Conservation (phyloP, 2,329 filamentous ascomycete genomes). For the Fusarium burgessii region DNA sequence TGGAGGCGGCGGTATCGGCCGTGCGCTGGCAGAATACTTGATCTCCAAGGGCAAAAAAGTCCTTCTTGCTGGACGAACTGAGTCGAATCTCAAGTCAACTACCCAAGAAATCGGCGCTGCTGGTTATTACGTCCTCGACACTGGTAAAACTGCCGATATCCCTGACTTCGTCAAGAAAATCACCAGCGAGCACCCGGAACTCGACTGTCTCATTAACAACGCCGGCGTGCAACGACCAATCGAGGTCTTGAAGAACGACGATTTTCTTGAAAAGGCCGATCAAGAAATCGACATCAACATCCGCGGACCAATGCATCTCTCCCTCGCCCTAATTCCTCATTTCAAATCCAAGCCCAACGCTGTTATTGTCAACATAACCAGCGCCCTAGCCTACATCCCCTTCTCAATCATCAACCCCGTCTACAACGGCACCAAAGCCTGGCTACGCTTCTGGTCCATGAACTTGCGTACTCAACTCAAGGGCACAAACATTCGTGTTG, state of each 20-base stretch:
- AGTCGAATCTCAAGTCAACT: constrained; percentile 62
- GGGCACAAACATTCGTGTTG: constrained; percentile 57
- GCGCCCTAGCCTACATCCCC: constrained; percentile 64
- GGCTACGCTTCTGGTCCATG: constrained; percentile 68
- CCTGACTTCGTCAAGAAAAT: constrained; percentile 59
- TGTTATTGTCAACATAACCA: constrained; percentile 66
- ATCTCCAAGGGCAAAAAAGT: constrained; percentile 61
- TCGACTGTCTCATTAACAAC: constrained; percentile 71
- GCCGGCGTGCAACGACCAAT: constrained; percentile 69
- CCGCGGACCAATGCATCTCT: constrained; percentile 67
- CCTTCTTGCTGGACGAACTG: constrained; percentile 65
- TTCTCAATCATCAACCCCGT: constrained; percentile 66
- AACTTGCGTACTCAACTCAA: constrained; percentile 64
- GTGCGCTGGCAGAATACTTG: constrained; percentile 60
- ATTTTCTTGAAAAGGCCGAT: constrained; percentile 64
- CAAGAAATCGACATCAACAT: constrained; percentile 70
- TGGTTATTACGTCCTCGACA: constrained; percentile 66
- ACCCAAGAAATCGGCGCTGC: constrained; percentile 58
- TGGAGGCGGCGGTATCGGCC: constrained; percentile 65
- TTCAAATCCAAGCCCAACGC: constrained; percentile 57
- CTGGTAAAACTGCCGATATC: constrained; percentile 58
- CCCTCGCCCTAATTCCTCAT: constrained; percentile 61
- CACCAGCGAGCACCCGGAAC: constrained; percentile 58
- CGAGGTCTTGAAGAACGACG: constrained; percentile 54
- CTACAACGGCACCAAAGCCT: constrained; percentile 71